Evolutionary conservation across 345 rosid genomes (phyloP).

Genomic region (Acer negundo): DNA sequence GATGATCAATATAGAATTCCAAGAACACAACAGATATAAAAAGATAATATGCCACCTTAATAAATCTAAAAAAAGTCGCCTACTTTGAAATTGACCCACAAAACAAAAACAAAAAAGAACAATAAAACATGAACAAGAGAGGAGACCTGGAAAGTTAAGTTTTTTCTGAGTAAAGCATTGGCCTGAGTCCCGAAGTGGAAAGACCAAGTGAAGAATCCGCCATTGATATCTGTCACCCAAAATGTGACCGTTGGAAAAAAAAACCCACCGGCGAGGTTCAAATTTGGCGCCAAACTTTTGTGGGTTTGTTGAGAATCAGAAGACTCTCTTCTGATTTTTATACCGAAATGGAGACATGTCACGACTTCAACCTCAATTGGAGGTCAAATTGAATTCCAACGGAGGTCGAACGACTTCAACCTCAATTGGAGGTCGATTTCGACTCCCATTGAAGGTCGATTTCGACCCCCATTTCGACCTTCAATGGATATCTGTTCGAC

Average conservation of each 20-base stretch:
- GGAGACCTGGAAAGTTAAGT: constrained; percentile 77
- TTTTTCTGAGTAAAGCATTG: constrained; percentile 81
- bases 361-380: too few species aligned
- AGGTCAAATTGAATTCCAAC: too few species aligned
- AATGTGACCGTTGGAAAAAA: constrained; percentile 12
- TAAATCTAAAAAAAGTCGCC: neutral
- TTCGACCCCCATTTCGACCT: too few species aligned
- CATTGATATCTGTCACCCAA: constrained; percentile 32
- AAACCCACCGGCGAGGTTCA: neutral
- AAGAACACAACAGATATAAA: neutral
- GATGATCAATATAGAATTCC: neutral
- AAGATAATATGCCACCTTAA: neutral
- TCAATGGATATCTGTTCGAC: too few species aligned
- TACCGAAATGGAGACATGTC: neutral
- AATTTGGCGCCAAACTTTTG: constrained; percentile 12
- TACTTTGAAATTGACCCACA: neutral
- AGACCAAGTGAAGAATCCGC: constrained; percentile 37
- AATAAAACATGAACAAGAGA: neutral
- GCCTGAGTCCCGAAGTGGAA: constrained; percentile 66
- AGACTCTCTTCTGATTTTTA: neutral
- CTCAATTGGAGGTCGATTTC: too few species aligned
- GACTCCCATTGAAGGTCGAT: too few species aligned
- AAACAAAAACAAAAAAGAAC: neutral
- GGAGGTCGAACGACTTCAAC: too few species aligned
- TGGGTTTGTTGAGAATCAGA: neutral